Percentiles rank a stretch among this genome's conserved stretches.
Evolutionary conservation across 495 filamentous ascomycete genomes (phyloP).

Genomic region (Diplogelasinospora grovesii): DNA sequence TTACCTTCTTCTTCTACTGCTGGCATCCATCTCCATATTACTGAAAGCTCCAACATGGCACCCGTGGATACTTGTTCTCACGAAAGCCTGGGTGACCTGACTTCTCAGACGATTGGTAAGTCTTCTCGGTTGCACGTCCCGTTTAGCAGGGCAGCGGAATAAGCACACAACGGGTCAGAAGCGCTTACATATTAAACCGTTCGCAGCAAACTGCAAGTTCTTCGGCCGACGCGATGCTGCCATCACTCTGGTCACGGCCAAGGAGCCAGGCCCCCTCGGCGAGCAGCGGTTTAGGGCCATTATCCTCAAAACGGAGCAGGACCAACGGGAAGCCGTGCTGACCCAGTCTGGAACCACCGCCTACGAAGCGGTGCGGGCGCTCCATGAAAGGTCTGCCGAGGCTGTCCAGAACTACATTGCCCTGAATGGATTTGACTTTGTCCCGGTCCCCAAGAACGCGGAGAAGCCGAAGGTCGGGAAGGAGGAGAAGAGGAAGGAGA

Average conservation of each 20-base stretch:
- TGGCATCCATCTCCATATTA: not conserved
- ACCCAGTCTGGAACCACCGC: conserved; percentile 16
- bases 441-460: conserved; percentile 12
- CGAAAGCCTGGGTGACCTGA: conserved; percentile 11
- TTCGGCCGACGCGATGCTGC: conserved; percentile 19
- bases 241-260: conserved; percentile 27
- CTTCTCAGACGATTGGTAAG: conserved; percentile 19
- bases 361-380: conserved; percentile 18
- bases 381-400: conserved; percentile 31
- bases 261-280: conserved; percentile 25
- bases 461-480: not conserved
- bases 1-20: not conserved
- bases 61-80: conserved; percentile 6
- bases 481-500: too few relatives aligned
- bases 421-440: conserved; percentile 28
- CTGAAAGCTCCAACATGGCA: conserved; percentile 8
- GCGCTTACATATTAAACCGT: not conserved
- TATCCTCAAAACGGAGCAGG: conserved; percentile 21
- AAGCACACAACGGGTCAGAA: not conserved
- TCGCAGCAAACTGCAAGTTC: conserved; percentile 36
- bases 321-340: conserved; percentile 25
- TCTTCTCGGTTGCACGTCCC: not conserved
- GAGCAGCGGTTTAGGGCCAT: conserved; percentile 30
- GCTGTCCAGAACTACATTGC: conserved; percentile 32
- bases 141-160: too few relatives aligned